A percentile compares a stretch with the other conserved stretches of the same genome.
Conservation (phyloP, 2,329 filamentous ascomycete genomes). For the Uncinocarpus reesii region DNA sequence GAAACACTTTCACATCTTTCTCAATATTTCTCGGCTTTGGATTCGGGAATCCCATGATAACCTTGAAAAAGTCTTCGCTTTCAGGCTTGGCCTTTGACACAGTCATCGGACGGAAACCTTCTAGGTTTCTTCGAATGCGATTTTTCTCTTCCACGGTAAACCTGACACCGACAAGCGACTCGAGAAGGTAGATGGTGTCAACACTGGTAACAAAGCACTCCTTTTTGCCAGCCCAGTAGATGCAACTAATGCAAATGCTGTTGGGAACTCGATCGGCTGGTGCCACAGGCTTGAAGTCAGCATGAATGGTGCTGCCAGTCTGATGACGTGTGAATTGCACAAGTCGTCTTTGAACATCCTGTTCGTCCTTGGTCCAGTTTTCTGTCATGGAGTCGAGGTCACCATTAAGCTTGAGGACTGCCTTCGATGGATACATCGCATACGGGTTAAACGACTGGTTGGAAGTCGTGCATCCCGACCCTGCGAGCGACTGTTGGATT, state of each 20-base stretch:
- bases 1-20: slow-evolving; percentile 98
- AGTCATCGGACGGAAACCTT: slow-evolving; percentile 84
- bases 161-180: slow-evolving; percentile 72
- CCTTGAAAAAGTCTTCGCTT: slow-evolving; percentile 95
- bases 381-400: slow-evolving; percentile 76
- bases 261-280: slow-evolving; percentile 69
- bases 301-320: slow-evolving; percentile 66
- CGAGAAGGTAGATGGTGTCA: slow-evolving; percentile 89
- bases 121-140: slow-evolving; percentile 85
- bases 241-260: slow-evolving; percentile 93
- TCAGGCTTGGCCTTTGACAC: slow-evolving; percentile 88
- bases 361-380: slow-evolving; percentile 74
- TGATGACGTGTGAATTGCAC: slow-evolving; percentile 82
- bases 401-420: slow-evolving; percentile 71
- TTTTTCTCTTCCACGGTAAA: slow-evolving; percentile 99
- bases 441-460: slow-evolving; percentile 62
- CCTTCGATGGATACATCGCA: slow-evolving; percentile 72
- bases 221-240: slow-evolving; percentile 85
- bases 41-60: slow-evolving; percentile 94
- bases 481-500: slow-evolving; percentile 40
- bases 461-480: slow-evolving; percentile 38
- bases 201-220: slow-evolving; percentile 94
- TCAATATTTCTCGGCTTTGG: slow-evolving; percentile 97
- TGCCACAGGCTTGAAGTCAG: slow-evolving; percentile 68
- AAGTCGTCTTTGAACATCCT: slow-evolving; percentile 65